Conservation (phyloP, 2,329 filamentous ascomycete genomes). For the Paecilomyces niveus region DNA sequence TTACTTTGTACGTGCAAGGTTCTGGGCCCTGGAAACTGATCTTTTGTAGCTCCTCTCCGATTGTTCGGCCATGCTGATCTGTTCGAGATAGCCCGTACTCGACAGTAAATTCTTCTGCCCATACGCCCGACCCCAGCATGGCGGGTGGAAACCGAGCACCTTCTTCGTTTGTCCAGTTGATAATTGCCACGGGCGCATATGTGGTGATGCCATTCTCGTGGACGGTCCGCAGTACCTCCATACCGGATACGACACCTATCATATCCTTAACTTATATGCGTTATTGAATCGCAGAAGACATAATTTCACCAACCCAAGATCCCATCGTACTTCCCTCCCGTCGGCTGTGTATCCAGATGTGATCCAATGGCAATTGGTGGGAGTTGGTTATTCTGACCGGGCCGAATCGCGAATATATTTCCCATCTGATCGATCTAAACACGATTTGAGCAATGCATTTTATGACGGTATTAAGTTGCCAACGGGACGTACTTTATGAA, state of each 20-base stretch:
- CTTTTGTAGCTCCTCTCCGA: conserved; percentile 54
- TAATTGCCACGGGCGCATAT: conserved; percentile 56
- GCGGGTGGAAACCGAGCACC: conserved; percentile 64
- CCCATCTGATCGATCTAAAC: conserved; percentile 50
- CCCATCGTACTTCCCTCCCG: conserved; percentile 58
- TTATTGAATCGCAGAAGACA: not conserved
- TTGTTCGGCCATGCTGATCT: conserved; percentile 46
- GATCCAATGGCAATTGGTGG: conserved; percentile 7
- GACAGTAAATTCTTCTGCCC: conserved; percentile 54
- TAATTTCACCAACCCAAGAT: conserved; percentile 43
- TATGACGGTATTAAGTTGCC: not conserved
- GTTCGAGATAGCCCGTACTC: conserved; percentile 41
- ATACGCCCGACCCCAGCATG: conserved; percentile 63
- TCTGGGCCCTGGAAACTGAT: conserved; percentile 57
- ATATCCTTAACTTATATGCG: not conserved
- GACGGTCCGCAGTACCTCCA: conserved; percentile 59
- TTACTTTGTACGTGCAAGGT: conserved; percentile 43
- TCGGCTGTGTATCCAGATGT: conserved; percentile 11
- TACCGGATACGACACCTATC: conserved; percentile 50
- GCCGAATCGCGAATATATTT: conserved; percentile 9
- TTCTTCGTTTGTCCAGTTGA: conserved; percentile 71
- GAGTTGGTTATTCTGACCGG: conserved; percentile 3
- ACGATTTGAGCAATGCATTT: not conserved
- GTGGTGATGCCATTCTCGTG: conserved; percentile 56
- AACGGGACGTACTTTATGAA: conserved; percentile 6